Conservation (phyloP, 352 stramenopile species). For the Phytophthora pistaciae region DNA sequence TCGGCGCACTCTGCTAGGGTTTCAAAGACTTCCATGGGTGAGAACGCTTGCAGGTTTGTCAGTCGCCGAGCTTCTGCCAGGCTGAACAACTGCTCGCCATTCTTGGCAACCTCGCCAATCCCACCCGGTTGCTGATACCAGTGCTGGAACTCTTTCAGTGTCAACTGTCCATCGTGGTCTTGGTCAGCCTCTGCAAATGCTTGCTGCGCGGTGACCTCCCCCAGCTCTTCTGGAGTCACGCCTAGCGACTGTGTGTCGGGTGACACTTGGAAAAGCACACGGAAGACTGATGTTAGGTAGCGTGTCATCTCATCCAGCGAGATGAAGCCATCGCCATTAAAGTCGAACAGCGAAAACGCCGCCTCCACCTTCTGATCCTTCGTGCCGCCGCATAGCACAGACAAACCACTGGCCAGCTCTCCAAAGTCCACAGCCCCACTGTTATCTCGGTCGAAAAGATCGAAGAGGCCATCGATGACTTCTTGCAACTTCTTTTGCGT, state of each 20-base stretch:
- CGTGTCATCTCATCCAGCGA: conserved; percentile 88
- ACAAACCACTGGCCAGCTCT: conserved; percentile 84
- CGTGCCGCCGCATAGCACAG: conserved; percentile 84
- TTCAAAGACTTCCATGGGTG: conserved; percentile 83
- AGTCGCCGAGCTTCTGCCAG: conserved; percentile 73
- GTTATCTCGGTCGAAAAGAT: conserved; percentile 82
- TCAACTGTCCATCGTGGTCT: conserved; percentile 80
- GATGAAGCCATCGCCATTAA: conserved; percentile 91
- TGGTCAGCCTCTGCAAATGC: conserved; percentile 77
- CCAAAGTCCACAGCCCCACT: conserved; percentile 86
- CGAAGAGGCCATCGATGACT: conserved; percentile 77
- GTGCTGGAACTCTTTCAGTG: conserved; percentile 86
- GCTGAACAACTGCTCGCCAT: conserved; percentile 83
- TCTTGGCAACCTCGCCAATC: conserved; percentile 81
- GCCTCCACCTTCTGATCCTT: conserved; percentile 89
- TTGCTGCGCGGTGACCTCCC: conserved; percentile 80
- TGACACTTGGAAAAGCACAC: conserved; percentile 86
- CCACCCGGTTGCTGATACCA: conserved; percentile 86
- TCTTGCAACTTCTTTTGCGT: conserved; percentile 60
- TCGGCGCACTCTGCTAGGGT: conserved; percentile 74
- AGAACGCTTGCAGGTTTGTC: conserved; percentile 81
- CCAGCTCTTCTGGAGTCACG: conserved; percentile 82
- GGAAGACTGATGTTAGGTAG: conserved; percentile 90
- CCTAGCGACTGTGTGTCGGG: conserved; percentile 65
- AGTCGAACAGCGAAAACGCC: conserved; percentile 89